These are phyloP conservation scores for Trichoderma koningiopsis DNA, from an alignment of 2,329 filamentous ascomycete species.

Conservation along the genomic window DNA sequence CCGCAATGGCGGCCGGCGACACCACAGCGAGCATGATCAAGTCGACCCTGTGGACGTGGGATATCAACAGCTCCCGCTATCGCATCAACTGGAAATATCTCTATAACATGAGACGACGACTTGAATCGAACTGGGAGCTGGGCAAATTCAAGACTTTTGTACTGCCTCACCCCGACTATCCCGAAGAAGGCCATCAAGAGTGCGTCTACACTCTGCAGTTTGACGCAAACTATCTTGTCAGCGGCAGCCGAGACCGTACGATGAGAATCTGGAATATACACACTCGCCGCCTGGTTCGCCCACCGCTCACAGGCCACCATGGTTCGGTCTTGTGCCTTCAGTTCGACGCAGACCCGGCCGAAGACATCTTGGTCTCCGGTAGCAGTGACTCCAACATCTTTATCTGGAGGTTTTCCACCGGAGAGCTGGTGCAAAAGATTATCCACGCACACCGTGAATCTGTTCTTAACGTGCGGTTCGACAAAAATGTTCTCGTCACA, in stretches of 20 bases:
- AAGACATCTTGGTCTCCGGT: conserved; percentile 93
- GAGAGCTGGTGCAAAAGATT: conserved; percentile 76
- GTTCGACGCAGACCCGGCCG: conserved; percentile 83
- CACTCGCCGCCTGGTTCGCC: conserved; percentile 72
- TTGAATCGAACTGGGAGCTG: conserved; percentile 90
- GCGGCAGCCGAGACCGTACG: conserved; percentile 85
- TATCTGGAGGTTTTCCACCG: conserved; percentile 91
- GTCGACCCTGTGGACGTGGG: conserved; percentile 56
- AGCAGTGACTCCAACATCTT: conserved; percentile 92
- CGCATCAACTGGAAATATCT: conserved; percentile 91
- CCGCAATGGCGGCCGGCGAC: conserved; percentile 36
- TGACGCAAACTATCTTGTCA: conserved; percentile 81
- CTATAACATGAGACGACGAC: conserved; percentile 79
- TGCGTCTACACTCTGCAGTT: conserved; percentile 97
- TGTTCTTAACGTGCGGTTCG: conserved; percentile 90
- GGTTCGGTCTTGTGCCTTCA: conserved; percentile 94
- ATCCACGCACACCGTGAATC: conserved; percentile 81
- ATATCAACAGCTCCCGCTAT: conserved; percentile 49
- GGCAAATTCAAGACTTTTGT: conserved; percentile 85
- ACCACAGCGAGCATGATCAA: conserved; percentile 41
- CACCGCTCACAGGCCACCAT: conserved; percentile 73
- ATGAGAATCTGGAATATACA: conserved; percentile 89
- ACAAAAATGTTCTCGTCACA: conserved; percentile 87
- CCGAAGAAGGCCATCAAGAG: conserved; percentile 82
- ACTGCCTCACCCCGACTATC: conserved; percentile 79